phyloP scores from a whole-genome alignment of 2,329 filamentous ascomycete species.

The Tolypocladium amazonense region DNA sequence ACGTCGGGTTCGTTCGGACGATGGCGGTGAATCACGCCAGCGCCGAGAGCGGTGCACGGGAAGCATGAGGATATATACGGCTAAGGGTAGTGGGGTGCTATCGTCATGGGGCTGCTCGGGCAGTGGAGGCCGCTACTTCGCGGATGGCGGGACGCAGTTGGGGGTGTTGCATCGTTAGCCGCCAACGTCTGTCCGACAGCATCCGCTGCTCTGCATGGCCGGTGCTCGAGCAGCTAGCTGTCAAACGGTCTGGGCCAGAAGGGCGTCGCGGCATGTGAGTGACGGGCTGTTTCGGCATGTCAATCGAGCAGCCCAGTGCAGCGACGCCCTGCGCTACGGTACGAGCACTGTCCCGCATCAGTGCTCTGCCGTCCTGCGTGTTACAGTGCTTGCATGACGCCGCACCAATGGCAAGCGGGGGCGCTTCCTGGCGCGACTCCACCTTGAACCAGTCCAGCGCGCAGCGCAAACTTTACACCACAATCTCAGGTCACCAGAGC shows the following conservation, averaged over 20 bases:
- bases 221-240: background rate
- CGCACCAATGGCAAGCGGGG: background rate
- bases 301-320: background rate
- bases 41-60: background rate
- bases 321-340: too few species aligned
- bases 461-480: background rate
- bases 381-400: background rate
- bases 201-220: background rate
- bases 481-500: background rate
- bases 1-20: background rate
- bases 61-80: background rate
- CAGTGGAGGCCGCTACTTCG: background rate
- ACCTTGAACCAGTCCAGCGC: background rate
- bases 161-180: background rate
- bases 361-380: background rate
- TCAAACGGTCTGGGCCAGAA: background rate
- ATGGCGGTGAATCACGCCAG: background rate
- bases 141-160: background rate
- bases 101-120: background rate
- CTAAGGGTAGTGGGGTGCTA: background rate
- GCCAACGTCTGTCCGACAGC: background rate
- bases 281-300: background rate
- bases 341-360: background rate
- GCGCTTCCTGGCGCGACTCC: background rate
- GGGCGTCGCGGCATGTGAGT: background rate